These are phyloP conservation scores for Trypanosoma vivax DNA, from an alignment of 208 protist species.

Conservation along the genomic window DNA sequence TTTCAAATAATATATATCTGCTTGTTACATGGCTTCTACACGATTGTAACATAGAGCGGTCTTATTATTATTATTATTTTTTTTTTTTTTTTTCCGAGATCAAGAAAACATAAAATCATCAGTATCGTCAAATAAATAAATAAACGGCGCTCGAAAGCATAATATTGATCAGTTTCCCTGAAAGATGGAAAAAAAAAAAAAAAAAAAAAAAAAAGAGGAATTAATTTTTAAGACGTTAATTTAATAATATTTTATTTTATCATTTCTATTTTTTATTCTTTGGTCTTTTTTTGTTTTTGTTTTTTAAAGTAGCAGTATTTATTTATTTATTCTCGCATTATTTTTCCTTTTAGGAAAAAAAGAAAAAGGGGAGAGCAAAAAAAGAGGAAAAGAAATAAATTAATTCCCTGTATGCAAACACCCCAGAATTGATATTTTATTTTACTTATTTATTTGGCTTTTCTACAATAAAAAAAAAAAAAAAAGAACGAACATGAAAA, in stretches of 20 bases:
- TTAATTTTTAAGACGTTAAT: too few species aligned
- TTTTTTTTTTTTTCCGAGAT: too few species aligned
- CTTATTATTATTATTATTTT: too few species aligned
- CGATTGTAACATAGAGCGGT: too few species aligned
- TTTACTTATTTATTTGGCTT: conserved; percentile 4
- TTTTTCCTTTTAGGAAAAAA: background rate
- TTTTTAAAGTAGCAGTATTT: background rate
- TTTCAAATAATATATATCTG: too few species aligned
- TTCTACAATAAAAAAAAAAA: conserved; percentile 7
- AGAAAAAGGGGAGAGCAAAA: conserved; percentile 4
- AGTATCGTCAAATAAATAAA: too few species aligned
- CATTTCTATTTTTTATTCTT: too few species aligned
- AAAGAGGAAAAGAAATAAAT: conserved; percentile 2
- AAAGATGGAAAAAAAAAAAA: conserved; percentile 9
- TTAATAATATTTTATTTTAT: conserved; percentile 2
- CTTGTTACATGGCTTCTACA: too few species aligned
- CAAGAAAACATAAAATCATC: background rate
- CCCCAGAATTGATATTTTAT: too few species aligned
- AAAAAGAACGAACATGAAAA: background rate
- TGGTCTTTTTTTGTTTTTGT: too few species aligned
- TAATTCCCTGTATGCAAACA: too few species aligned
- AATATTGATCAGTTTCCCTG: conserved; percentile 1
- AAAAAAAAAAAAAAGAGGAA: conserved; percentile 14
- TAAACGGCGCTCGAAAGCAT: too few species aligned
- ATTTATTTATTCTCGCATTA: background rate